A percentile compares a stretch with the other conserved stretches of the same genome.
Evolutionary conservation across 805 yeast species (phyloP).

Genomic region (Candida coquimbonensis): DNA sequence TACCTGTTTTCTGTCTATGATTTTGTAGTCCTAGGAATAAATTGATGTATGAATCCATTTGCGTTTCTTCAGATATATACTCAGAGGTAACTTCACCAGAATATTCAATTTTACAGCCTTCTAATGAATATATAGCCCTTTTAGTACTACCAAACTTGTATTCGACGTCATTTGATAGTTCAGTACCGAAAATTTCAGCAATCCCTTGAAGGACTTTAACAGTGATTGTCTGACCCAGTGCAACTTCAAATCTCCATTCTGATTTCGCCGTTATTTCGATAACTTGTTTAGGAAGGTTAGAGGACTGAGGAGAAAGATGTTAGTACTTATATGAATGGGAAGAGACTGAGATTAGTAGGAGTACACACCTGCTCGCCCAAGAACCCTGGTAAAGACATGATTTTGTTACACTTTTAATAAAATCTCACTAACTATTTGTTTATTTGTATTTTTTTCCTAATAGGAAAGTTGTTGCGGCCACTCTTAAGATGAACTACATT

Average conservation of each 20-base stretch:
- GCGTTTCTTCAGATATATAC: slow-evolving; percentile 65
- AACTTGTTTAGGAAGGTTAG: slow-evolving; percentile 3
- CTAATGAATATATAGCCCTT: slow-evolving; percentile 50
- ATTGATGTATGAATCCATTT: slow-evolving; percentile 56
- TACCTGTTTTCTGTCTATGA: slow-evolving; percentile 26
- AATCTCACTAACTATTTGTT: background rate
- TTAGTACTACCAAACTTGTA: slow-evolving; percentile 50
- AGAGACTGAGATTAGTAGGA: background rate
- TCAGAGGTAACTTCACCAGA: slow-evolving; percentile 40
- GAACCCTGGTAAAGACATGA: slow-evolving; percentile 8
- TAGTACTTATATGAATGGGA: background rate
- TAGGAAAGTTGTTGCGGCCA: background rate
- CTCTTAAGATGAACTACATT: background rate
- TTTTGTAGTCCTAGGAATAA: slow-evolving; percentile 73
- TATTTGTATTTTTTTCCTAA: background rate
- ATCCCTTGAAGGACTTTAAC: slow-evolving; percentile 56
- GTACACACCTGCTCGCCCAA: slow-evolving; percentile 1
- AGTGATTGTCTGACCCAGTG: slow-evolving; percentile 40
- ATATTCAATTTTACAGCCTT: slow-evolving; percentile 51
- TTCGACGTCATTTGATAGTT: slow-evolving; percentile 65
- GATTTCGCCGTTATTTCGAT: slow-evolving; percentile 27
- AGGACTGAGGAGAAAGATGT: background rate
- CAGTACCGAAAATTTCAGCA: slow-evolving; percentile 92
- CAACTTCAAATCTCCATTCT: slow-evolving; percentile 78
- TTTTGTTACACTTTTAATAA: background rate